Evolutionary conservation across 345 rosid genomes (phyloP).

Genomic region (Carallia pectinifolia): DNA sequence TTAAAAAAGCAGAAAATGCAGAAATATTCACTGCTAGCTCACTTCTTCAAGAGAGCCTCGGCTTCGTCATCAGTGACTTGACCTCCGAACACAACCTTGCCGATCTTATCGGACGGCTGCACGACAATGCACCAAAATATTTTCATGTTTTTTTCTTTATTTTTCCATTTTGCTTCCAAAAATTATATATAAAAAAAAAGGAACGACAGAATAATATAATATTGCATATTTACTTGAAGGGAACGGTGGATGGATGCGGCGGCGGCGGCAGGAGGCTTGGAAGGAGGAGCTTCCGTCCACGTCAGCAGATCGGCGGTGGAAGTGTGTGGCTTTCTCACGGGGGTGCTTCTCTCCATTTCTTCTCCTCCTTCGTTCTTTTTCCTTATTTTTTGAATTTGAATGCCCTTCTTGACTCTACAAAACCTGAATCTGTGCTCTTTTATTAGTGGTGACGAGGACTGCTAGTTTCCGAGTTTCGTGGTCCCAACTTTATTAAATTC

Average conservation of each 20-base stretch:
- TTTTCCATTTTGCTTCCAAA: too few species aligned
- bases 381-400: too few species aligned
- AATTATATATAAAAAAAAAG: neutral
- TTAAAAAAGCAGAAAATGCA: neutral
- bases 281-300: conserved; percentile 22
- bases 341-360: conserved; percentile 25
- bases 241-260: conserved; percentile 13
- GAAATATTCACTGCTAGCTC: neutral
- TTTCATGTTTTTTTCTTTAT: too few species aligned
- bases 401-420: too few species aligned
- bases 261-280: conserved; percentile 3
- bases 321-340: conserved; percentile 21
- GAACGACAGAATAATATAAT: neutral
- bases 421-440: too few species aligned
- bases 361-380: too few species aligned
- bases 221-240: conserved; percentile 2
- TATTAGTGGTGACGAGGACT: too few species aligned
- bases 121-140: neutral
- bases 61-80: conserved; percentile 31
- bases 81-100: conserved; percentile 27
- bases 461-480: too few species aligned
- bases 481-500: too few species aligned
- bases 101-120: conserved; percentile 27
- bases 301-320: conserved; percentile 32
- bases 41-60: conserved; percentile 21